Evolutionary conservation across 2,329 filamentous ascomycete genomes (phyloP).

Genomic region (Epichloe glyceriae): DNA sequence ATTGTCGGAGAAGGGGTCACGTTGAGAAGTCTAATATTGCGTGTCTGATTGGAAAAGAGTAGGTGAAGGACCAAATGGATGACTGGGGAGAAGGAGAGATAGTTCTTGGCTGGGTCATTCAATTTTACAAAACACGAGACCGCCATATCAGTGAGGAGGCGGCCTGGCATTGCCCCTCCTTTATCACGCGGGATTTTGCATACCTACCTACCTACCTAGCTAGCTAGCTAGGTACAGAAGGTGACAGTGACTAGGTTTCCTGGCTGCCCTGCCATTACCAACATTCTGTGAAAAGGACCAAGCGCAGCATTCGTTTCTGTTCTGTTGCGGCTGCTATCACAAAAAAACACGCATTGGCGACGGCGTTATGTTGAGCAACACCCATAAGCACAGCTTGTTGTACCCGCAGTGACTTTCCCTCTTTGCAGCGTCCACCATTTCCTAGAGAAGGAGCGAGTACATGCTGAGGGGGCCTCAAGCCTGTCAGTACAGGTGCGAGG

Average conservation of each 20-base stretch:
- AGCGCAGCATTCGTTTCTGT: background rate
- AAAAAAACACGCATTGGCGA: background rate
- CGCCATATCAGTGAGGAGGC: background rate
- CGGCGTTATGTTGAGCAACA: no score
- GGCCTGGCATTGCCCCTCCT: background rate
- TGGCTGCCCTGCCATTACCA: background rate
- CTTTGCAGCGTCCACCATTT: no score
- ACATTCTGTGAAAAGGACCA: background rate
- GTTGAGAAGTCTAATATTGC: no score
- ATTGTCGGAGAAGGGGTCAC: background rate
- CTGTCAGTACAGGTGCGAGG: no score
- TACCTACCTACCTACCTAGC: background rate
- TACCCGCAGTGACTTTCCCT: no score
- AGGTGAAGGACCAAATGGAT: background rate
- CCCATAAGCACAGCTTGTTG: no score
- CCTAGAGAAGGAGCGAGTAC: no score
- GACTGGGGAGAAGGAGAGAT: background rate
- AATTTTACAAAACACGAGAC: background rate
- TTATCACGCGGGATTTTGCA: background rate
- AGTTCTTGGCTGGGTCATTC: background rate
- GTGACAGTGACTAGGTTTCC: background rate
- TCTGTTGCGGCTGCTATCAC: no score
- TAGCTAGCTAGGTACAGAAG: background rate
- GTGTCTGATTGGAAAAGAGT: background rate
- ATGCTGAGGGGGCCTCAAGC: no score